Base-by-base conservation (phyloP, 257 asterid genomes). In the Osmanthus fragrans region DNA sequence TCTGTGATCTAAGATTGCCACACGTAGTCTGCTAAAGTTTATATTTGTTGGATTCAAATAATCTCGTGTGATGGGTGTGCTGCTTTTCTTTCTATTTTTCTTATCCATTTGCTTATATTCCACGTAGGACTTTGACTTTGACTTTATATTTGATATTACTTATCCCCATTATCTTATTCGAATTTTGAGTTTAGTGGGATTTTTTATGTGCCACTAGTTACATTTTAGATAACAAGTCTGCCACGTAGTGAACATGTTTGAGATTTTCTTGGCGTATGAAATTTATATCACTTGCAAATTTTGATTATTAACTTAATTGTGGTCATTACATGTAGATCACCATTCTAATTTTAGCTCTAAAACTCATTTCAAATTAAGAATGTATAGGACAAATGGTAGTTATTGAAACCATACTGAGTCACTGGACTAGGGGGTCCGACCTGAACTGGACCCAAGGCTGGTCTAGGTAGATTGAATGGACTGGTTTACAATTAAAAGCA, bases 241-340 rank as follows among this genome's bases (percentile, higher is more conserved):
- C 30, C 30, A 58, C 30, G 13, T 56, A n/a, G 19, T 68, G 67
- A 56, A 58, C 45, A 18, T n/a, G 49, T 58, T 21, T 58, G 36
- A 23, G 67, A 45, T 78, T 75, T 69, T 49, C 64, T 78, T 76
- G 34, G 21, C 73, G 21, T 33, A 29, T 65, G 70, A 69, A 45
- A 60, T 60, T 60, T 23, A 60, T 60, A 80, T 30, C 18, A 29
- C 65, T 8, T 16, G 70, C 66, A 32, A 40, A 51, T 40, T 51
- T 72, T 27, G 65, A 60, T 58, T 65, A 37, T 72, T 68, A 18
- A 6, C 25, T 54, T n/a, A 47, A 30, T 75, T 11, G 72, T 51
- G 69, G 36, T 32, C 40, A 32, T 58, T 29, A 39, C 74, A 69
- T 73, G 32, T 37, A 80, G 23, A 72, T 56, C 19, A 32, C 54